These are phyloP conservation scores for Apiospora kogelbergensis DNA, from an alignment of 2,329 filamentous ascomycete genomes.

Conservation along the genomic window DNA sequence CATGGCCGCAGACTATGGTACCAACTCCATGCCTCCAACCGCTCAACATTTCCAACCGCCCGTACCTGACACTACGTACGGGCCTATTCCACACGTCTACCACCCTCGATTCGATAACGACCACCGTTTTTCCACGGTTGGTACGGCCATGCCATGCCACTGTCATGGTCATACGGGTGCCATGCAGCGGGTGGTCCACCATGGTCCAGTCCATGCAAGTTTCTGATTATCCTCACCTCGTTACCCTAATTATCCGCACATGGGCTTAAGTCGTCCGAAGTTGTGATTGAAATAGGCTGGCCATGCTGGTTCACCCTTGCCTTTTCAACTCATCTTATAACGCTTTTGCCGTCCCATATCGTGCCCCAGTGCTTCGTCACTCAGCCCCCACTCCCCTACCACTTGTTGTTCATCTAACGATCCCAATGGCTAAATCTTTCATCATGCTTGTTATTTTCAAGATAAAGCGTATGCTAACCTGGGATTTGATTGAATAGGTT, in stretches of 20 bases:
- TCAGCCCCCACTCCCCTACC: background rate
- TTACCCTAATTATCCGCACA: background rate
- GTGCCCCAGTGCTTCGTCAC: background rate
- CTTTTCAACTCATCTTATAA: background rate
- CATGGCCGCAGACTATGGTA: slow-evolving; percentile 38
- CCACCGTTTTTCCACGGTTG: slow-evolving; percentile 20
- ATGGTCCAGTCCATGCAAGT: slow-evolving; percentile 36
- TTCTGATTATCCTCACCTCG: slow-evolving; percentile 13
- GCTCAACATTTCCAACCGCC: slow-evolving; percentile 58
- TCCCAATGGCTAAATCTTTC: background rate
- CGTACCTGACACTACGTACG: slow-evolving; percentile 57
- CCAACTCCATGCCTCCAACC: slow-evolving; percentile 39
- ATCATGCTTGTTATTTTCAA: background rate
- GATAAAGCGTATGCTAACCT: slow-evolving; percentile 21
- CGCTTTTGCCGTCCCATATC: background rate
- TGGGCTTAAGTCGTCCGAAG: background rate
- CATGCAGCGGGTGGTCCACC: too few relatives aligned
- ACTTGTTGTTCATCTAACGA: background rate
- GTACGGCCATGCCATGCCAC: slow-evolving; percentile 7
- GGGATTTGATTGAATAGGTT: slow-evolving; percentile 16
- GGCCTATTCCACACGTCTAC: slow-evolving; percentile 55
- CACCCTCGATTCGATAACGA: slow-evolving; percentile 50
- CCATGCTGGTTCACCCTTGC: background rate
- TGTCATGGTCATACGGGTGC: slow-evolving; percentile 10
- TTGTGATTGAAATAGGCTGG: background rate